Evolutionary conservation across 176 grass and related monocot species (phyloP), one percentile per base, ranked within the genome.

Genomic region (Aegilops speltoides): DNA sequence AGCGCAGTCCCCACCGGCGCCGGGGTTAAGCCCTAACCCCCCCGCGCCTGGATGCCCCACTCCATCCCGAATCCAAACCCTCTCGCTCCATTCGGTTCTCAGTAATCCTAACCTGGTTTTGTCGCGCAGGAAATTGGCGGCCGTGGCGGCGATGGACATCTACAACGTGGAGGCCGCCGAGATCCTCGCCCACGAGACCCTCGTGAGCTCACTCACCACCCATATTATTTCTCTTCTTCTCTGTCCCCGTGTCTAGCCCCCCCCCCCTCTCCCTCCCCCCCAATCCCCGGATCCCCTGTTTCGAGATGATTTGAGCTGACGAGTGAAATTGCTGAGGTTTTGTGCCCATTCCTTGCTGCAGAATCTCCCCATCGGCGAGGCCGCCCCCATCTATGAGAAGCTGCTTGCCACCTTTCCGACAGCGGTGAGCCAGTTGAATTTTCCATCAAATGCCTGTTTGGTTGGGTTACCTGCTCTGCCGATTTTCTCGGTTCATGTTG

Each of bases 81-180:
- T 72, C 68, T 15, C 13, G 46, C 46, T 48, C 13, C 16, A 22
- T 15, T 61, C 31, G 70, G 41, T 50, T 2, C 43, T 29, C 72
- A 32, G 29, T 12, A 60, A 1, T 1, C 7, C 29, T 20, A 23
- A 26, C 24, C 37, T 40, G 16, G 19, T 43, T 22, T 28, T 26
- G 26, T 54, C 41, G 43, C 57, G 73, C 36, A 71, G 73, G 72
- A 67, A 67, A 26, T 70, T 4, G 61, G 77, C 41, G 19, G 78
- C 19, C 43, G 62, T 24, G 48, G 24, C 11, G 57, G 80, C 11
- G 79, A 84, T 76, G 83, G 83, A 91, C 40, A 91, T 92, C 32
- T 98, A 98, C 84, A 95, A 93, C 77, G 87, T 98, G 5, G 91
- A 93, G 84, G 87, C 93, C 7, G 91, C 95, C 0, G 95, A 98